Evolutionary conservation across 768 basidiomycete genomes (phyloP), one percentile per base, ranked within the genome.

Genomic region (Suillus fuscotomentosus): DNA sequence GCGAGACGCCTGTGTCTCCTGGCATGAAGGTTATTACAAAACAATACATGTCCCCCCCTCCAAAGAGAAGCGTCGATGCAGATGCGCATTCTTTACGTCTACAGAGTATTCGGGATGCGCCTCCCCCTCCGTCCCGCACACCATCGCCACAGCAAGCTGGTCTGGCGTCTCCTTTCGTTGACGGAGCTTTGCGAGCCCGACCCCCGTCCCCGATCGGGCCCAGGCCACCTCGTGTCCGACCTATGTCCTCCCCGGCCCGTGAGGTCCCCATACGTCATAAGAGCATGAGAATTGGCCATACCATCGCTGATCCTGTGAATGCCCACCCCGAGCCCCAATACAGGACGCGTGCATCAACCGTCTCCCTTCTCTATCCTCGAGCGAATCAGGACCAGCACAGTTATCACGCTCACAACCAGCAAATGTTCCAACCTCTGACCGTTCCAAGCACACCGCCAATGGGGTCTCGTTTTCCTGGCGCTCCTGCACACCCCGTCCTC

Each of bases 201-300:
- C 79, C 83, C 3, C 75, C 81, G 6, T 84, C 83, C 24, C 84
- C 85, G n/a, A 75, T 77, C 24, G 85, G 85, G 17, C 84, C 86
- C 8, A 81, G 86, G 5, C 74, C 80, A 15, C 74, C 62, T 60
- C 77, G 65, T 66, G 64, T 66, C 43, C 73, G 74, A 22, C 77
- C 73, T 1, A 65, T 73, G 56, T 73, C 74, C 8, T 74, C 77
- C 24, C 77, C 71, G 1, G 68, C 67, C 20, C 50, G 68, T 24
- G 72, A 73, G 53, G 72, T 67, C 15, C 75, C 73, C 1, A 70
- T 70, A 13, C 72, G 72, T 13, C 76, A 74, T 55, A 76, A 67
- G 70, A 77, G 76, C 56, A 74, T 75, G 74, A 60, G 68, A 17
- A 68, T 68, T 60, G 70, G 69, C 47, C 74, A 70, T 43, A 65